Evolutionary conservation across 331 rosid species (phyloP).

Genomic region (Rosa hybrid): DNA sequence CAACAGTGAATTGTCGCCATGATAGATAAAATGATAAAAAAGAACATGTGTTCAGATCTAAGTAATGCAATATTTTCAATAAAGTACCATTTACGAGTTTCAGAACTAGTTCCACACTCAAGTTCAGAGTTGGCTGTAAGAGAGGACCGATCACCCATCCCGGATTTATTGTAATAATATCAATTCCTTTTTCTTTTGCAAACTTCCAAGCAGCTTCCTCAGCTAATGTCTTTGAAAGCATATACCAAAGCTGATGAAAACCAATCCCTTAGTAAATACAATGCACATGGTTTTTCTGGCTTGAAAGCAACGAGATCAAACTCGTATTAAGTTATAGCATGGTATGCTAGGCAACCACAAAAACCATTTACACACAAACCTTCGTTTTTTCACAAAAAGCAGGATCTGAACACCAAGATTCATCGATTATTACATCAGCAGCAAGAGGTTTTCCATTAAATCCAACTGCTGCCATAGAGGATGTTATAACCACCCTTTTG

Average conservation of each 20-base stretch:
- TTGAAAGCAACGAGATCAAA: background rate
- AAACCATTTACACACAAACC: constrained; percentile 19
- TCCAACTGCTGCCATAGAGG: constrained; percentile 58
- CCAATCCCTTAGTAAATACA: background rate
- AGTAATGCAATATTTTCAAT: too few species aligned
- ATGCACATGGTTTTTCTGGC: background rate
- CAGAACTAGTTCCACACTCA: constrained; percentile 18
- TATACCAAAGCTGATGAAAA: constrained; percentile 28
- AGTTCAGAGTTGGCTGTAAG: constrained; percentile 31
- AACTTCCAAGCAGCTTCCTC: constrained; percentile 48
- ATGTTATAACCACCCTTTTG: constrained; percentile 58
- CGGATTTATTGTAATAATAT: constrained; percentile 32
- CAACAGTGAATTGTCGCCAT: background rate
- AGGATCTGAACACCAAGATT: constrained; percentile 58
- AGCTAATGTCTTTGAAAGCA: constrained; percentile 35
- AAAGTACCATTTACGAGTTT: constrained; percentile 21
- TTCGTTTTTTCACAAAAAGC: constrained; percentile 39
- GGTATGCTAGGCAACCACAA: background rate
- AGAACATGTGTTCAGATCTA: background rate
- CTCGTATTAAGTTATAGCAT: too few species aligned
- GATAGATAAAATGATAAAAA: background rate
- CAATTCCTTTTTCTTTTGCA: constrained; percentile 25
- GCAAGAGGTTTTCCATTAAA: constrained; percentile 41
- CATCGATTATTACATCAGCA: constrained; percentile 49
- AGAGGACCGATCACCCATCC: constrained; percentile 35